A percentile compares a stretch with the other conserved stretches of the same genome.
These are phyloP conservation scores for Pythium volutum DNA, from an alignment of 352 stramenopile species.

Conservation along the genomic window DNA sequence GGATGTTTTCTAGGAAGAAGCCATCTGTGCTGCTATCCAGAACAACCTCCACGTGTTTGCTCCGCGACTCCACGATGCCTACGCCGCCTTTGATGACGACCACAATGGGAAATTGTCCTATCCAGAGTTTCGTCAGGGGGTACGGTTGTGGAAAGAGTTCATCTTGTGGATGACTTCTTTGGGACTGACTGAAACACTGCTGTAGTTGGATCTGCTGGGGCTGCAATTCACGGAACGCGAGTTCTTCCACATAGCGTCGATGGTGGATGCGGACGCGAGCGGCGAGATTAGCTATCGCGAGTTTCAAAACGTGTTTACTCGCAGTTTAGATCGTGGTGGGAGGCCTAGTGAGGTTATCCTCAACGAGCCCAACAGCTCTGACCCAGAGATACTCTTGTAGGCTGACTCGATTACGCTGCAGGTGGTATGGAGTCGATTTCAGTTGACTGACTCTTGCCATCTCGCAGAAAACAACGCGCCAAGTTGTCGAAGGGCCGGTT, in stretches of 20 bases:
- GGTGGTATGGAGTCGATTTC: not conserved
- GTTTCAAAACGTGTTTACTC: constrained; percentile 42
- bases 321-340: not conserved
- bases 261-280: constrained; percentile 42
- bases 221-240: constrained; percentile 49
- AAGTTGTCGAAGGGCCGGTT: constrained; percentile 29
- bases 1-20: constrained; percentile 27
- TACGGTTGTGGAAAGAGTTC: constrained; percentile 7
- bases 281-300: constrained; percentile 62
- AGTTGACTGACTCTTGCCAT: not conserved
- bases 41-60: constrained; percentile 42
- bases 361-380: not conserved
- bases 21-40: constrained; percentile 35
- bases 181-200: not conserved
- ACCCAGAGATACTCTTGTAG: constrained; percentile 7
- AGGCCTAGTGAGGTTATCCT: no score
- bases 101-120: constrained; percentile 55
- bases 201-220: constrained; percentile 44
- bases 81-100: constrained; percentile 51
- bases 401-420: not conserved
- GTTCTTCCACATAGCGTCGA: constrained; percentile 37
- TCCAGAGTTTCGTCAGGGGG: constrained; percentile 41
- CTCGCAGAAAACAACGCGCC: constrained; percentile 13
- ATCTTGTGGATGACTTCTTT: not conserved
- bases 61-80: constrained; percentile 44